These are phyloP conservation scores for Starmerella vitae DNA, from an alignment of 805 yeast genomes.

Conservation along the genomic window DNA sequence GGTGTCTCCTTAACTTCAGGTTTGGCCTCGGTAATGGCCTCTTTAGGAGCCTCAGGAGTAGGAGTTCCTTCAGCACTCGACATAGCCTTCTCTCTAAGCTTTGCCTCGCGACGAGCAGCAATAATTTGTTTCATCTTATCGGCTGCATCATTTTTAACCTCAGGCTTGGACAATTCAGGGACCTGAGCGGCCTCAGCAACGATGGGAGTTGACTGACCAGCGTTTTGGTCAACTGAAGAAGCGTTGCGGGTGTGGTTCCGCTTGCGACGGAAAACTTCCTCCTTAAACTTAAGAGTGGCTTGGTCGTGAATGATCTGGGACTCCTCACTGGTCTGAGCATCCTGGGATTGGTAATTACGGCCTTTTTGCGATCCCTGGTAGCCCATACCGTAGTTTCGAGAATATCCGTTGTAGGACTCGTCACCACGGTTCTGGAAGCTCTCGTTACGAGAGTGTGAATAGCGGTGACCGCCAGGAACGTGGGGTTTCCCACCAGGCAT, in stretches of 20 bases:
- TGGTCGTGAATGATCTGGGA: too few species aligned
- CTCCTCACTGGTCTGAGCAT: too few species aligned
- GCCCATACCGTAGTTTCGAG: background rate
- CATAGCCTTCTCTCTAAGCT: constrained; percentile 12
- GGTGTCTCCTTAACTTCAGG: constrained; percentile 1
- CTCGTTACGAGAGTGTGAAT: constrained; percentile 4
- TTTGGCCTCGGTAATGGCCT: background rate
- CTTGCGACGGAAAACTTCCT: too few species aligned
- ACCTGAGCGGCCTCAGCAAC: background rate
- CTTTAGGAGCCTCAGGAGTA: constrained; percentile 3
- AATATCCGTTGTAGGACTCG: background rate
- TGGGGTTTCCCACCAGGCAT: background rate
- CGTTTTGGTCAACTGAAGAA: too few species aligned
- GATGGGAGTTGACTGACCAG: background rate
- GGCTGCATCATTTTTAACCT: constrained; percentile 9
- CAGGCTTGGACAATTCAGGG: constrained; percentile 9
- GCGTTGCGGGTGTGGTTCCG: too few species aligned
- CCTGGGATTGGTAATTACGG: too few species aligned
- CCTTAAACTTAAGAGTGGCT: too few species aligned
- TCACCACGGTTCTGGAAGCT: too few species aligned
- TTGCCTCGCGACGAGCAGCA: constrained; percentile 6
- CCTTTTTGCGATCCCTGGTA: too few species aligned
- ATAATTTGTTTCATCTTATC: constrained; percentile 9
- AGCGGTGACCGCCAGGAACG: constrained; percentile 1
- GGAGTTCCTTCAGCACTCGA: constrained; percentile 11